These are phyloP conservation scores for Davidsoniella australis DNA, from an alignment of 2,329 filamentous ascomycete genomes.

Conservation along the genomic window DNA sequence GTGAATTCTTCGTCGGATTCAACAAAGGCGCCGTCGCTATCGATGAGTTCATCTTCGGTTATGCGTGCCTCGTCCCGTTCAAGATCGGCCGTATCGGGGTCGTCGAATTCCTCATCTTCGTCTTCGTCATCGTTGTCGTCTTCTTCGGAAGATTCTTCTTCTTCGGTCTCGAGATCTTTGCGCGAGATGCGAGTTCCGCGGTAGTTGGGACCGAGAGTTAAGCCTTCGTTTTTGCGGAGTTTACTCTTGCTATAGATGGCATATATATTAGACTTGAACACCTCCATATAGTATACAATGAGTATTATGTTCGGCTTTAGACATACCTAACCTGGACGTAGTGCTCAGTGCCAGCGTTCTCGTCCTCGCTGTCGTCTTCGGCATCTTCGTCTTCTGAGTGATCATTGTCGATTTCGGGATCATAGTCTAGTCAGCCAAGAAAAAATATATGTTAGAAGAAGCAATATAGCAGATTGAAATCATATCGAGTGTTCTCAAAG, in stretches of 20 bases:
- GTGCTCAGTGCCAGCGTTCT: slow-evolving; percentile 60
- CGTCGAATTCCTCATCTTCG: slow-evolving; percentile 34
- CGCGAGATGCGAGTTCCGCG: slow-evolving; percentile 60
- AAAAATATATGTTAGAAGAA: background rate
- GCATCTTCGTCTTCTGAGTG: slow-evolving; percentile 37
- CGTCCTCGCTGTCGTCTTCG: slow-evolving; percentile 31
- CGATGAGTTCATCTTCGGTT: slow-evolving; percentile 43
- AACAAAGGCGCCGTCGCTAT: slow-evolving; percentile 55
- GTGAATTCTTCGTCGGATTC: slow-evolving; percentile 75
- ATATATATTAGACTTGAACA: background rate
- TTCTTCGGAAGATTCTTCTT: slow-evolving; percentile 14
- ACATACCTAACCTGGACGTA: slow-evolving; percentile 59
- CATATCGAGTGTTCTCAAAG: background rate
- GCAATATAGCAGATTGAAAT: background rate
- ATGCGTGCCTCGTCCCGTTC: slow-evolving; percentile 28
- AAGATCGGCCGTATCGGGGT: slow-evolving; percentile 38
- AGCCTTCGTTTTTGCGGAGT: slow-evolving; percentile 53
- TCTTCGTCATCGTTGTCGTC: slow-evolving; percentile 30
- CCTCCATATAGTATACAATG: background rate
- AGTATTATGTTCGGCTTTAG: background rate
- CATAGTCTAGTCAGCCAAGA: slow-evolving; percentile 42
- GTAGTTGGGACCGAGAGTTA: slow-evolving; percentile 63
- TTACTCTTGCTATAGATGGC: slow-evolving; percentile 50
- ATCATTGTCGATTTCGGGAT: slow-evolving; percentile 53
- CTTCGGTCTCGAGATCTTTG: slow-evolving; percentile 40